phyloP scores from a whole-genome alignment of 257 asterid species.

The Solanum piurae region DNA sequence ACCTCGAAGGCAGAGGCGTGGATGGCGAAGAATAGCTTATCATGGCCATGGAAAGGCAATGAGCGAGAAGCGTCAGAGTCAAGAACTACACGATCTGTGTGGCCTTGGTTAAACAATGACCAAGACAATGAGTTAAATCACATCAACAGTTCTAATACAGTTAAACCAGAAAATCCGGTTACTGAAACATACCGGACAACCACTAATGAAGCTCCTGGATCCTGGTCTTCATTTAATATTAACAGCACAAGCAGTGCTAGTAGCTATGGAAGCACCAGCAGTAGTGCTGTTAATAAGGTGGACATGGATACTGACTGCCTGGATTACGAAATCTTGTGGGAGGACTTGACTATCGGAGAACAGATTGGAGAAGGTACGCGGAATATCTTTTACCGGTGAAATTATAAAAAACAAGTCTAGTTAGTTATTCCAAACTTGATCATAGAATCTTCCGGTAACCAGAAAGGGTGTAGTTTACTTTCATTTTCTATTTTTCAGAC shows the following conservation, averaged over 20 bases:
- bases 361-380: slow-evolving; percentile 86
- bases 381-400: neutral
- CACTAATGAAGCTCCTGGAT: slow-evolving; percentile 65
- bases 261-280: slow-evolving; percentile 75
- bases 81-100: slow-evolving; percentile 44
- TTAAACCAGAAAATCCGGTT: slow-evolving; percentile 41
- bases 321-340: slow-evolving; percentile 90
- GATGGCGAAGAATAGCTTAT: slow-evolving; percentile 46
- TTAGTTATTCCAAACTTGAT: neutral
- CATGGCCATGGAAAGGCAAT: slow-evolving; percentile 87
- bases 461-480: neutral
- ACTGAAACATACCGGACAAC: slow-evolving; percentile 29
- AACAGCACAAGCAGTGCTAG: slow-evolving; percentile 87
- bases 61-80: slow-evolving; percentile 56
- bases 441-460: neutral
- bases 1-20: slow-evolving; percentile 80
- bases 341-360: slow-evolving; percentile 86
- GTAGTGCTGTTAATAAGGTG: slow-evolving; percentile 59
- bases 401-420: neutral
- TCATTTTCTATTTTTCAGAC: neutral
- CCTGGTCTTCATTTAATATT: slow-evolving; percentile 67
- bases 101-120: slow-evolving; percentile 69
- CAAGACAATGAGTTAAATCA: slow-evolving; percentile 45
- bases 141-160: slow-evolving; percentile 15
- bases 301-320: slow-evolving; percentile 62